Conservation (phyloP, 2,329 filamentous ascomycete species). For the Cladorrhinum sp. region DNA sequence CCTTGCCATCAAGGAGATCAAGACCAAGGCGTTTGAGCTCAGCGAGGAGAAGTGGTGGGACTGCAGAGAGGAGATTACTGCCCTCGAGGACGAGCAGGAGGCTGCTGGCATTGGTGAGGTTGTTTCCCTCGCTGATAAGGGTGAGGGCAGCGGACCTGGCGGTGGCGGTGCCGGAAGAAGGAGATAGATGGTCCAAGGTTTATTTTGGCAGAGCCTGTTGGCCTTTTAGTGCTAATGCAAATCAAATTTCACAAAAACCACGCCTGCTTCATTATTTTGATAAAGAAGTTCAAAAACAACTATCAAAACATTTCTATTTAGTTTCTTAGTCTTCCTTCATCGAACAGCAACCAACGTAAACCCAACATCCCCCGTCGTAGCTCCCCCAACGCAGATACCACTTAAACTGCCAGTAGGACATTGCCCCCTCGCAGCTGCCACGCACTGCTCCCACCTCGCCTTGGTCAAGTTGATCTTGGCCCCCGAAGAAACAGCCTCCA, state of each 20-base stretch:
- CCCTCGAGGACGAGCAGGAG: constrained; percentile 92
- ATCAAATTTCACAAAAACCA: too few relatives aligned
- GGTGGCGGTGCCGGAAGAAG: constrained; percentile 30
- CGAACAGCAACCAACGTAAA: constrained; percentile 39
- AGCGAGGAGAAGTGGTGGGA: constrained; percentile 99
- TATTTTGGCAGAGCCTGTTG: too few relatives aligned
- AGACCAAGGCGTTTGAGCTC: constrained; percentile 82
- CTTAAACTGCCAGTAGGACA: constrained; percentile 49
- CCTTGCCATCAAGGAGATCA: constrained; percentile 82
- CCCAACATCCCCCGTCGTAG: constrained; percentile 43
- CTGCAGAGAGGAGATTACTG: constrained; percentile 87
- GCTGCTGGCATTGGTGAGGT: constrained; percentile 93
- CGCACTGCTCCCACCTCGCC: constrained; percentile 51
- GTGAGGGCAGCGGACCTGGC: constrained; percentile 51
- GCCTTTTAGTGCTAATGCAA: too few relatives aligned
- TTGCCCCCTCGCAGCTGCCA: constrained; percentile 49
- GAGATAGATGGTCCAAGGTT: constrained; percentile 16
- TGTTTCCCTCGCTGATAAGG: constrained; percentile 76
- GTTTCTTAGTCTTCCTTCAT: neutral
- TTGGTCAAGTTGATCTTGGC: constrained; percentile 53
- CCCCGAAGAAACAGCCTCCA: constrained; percentile 38
- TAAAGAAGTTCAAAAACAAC: too few relatives aligned
- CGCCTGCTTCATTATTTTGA: too few relatives aligned
- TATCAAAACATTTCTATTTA: neutral
- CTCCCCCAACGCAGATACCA: constrained; percentile 47